These are phyloP conservation scores for Diaporthe amygdali DNA, from an alignment of 2,329 filamentous ascomycete species.

Conservation along the genomic window DNA sequence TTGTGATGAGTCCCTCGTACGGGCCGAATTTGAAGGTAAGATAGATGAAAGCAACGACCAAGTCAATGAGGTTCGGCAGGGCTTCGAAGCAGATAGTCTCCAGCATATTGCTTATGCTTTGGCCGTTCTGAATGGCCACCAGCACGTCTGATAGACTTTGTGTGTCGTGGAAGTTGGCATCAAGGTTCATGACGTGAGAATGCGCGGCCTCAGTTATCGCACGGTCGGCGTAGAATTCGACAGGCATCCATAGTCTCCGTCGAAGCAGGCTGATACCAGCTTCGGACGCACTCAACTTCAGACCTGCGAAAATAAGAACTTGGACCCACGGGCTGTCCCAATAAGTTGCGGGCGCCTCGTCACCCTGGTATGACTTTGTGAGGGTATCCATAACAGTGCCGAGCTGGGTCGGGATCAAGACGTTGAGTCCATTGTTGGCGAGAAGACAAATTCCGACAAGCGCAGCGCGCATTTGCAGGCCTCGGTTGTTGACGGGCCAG, in stretches of 20 bases:
- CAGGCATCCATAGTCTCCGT: constrained; percentile 62
- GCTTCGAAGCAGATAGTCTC: constrained; percentile 64
- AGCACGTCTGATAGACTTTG: constrained; percentile 65
- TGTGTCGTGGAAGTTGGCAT: constrained; percentile 66
- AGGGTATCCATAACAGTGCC: constrained; percentile 79
- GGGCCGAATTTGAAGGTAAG: constrained; percentile 63
- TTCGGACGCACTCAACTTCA: constrained; percentile 59
- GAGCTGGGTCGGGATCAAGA: constrained; percentile 81
- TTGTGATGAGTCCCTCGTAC: constrained; percentile 67
- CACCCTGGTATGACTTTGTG: constrained; percentile 37
- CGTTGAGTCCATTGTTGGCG: constrained; percentile 73
- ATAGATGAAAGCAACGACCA: constrained; percentile 64
- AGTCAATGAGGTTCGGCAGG: constrained; percentile 65
- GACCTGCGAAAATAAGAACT: constrained; percentile 54
- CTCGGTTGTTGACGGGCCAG: constrained; percentile 72
- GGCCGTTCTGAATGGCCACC: constrained; percentile 60
- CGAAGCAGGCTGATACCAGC: constrained; percentile 59
- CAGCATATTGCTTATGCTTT: constrained; percentile 58
- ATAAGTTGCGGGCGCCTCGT: neutral
- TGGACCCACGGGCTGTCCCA: constrained; percentile 50
- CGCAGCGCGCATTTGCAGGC: constrained; percentile 70
- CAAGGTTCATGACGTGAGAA: constrained; percentile 64
- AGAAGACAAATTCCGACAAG: constrained; percentile 73
- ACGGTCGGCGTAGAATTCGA: constrained; percentile 62
- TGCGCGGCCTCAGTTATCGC: constrained; percentile 60